Evolutionary conservation across 1,284 basidiomycete genomes (phyloP).

Genomic region (Leccinum solheimii): DNA sequence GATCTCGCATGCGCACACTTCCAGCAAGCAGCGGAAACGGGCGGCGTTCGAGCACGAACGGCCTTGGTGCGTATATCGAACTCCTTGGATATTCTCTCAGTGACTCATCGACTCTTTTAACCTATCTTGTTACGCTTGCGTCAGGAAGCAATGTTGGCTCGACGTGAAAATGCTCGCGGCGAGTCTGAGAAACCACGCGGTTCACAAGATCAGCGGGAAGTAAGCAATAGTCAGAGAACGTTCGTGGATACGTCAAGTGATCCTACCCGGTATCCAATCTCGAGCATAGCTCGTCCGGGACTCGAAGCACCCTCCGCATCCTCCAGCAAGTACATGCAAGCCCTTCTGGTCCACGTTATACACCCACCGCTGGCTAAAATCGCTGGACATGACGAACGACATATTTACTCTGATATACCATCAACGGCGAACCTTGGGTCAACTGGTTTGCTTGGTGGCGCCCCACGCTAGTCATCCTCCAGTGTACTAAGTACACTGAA

Average conservation of each 20-base stretch:
- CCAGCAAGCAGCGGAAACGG: constrained; percentile 39
- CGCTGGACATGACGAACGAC: background rate
- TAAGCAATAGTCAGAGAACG: constrained; percentile 32
- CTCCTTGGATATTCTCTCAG: background rate
- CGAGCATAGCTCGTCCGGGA: background rate
- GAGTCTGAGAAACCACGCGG: background rate
- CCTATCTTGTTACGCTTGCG: constrained; percentile 9
- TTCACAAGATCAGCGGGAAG: constrained; percentile 12
- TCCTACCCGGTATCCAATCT: background rate
- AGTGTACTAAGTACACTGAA: constrained; percentile 26
- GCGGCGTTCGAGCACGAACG: constrained; percentile 41
- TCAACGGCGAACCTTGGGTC: constrained; percentile 10
- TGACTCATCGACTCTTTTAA: constrained; percentile 1
- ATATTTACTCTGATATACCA: constrained; percentile 39
- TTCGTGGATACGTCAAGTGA: constrained; percentile 3
- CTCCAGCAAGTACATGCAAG: constrained; percentile 1
- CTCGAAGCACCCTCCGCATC: background rate
- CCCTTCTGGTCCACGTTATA: background rate
- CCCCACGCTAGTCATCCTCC: background rate
- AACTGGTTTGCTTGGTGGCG: background rate
- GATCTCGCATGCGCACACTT: constrained; percentile 45
- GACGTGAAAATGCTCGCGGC: background rate
- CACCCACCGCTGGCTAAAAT: constrained; percentile 2
- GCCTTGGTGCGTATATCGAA: constrained; percentile 5
- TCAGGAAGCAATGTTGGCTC: constrained; percentile 6